Percentiles rank a stretch among this genome's conserved stretches.
Evolutionary conservation across 2,329 filamentous ascomycete genomes (phyloP).

Genomic region (Sordariomycetes sp.): DNA sequence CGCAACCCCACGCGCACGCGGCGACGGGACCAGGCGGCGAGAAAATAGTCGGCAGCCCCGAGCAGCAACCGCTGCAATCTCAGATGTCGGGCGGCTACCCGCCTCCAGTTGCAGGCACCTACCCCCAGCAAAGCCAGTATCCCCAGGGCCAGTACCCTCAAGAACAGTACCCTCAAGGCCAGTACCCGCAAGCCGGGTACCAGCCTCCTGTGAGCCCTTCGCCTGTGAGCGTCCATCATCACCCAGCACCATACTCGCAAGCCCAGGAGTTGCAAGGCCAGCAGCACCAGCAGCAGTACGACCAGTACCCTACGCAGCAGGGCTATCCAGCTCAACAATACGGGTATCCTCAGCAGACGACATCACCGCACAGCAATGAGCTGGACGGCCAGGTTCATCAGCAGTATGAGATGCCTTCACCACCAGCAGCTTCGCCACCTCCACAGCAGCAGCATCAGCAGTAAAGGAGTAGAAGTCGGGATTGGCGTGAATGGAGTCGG

Average conservation of each 20-base stretch:
- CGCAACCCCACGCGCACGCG: conserved; percentile 12
- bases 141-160: conserved; percentile 4
- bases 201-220: conserved; percentile 5
- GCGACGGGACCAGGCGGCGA: neutral
- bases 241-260: conserved; percentile 1
- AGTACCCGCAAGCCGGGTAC: conserved; percentile 7
- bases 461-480: no score
- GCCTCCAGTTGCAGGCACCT: neutral
- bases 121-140: conserved; percentile 2
- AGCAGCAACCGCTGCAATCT: conserved; percentile 10
- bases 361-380: neutral
- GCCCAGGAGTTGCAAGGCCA: conserved; percentile 10
- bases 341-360: conserved; percentile 1
- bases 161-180: conserved; percentile 6
- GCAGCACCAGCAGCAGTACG: conserved; percentile 10
- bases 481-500: no score
- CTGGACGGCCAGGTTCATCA: neutral
- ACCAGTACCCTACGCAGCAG: conserved; percentile 6
- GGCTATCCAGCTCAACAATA: neutral
- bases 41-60: conserved; percentile 3
- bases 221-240: conserved; percentile 1
- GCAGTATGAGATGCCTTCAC: neutral
- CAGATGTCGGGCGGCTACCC: conserved; percentile 4
- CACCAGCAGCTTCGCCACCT: neutral
- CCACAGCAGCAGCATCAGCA: neutral